Percentiles rank a stretch among this genome's conserved stretches.
phyloP scores from a whole-genome alignment of 495 filamentous ascomycete species.

The Clohesyomyces aquaticus region DNA sequence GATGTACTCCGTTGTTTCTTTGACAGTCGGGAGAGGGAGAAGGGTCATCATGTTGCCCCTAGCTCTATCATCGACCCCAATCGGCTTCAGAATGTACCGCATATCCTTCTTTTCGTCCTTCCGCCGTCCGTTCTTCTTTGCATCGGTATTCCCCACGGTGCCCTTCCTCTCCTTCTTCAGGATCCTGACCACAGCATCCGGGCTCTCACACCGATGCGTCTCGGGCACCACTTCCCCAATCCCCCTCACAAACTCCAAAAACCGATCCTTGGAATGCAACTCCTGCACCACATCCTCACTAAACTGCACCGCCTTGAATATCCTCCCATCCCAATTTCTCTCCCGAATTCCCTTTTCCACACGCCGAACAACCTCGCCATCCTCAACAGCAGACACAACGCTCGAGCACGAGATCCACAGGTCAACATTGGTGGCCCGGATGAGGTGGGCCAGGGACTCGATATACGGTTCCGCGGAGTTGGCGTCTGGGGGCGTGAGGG shows the following conservation, averaged over 20 bases:
- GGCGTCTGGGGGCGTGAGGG: constrained; percentile 21
- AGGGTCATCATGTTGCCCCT: constrained; percentile 53
- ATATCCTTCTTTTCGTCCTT: constrained; percentile 40
- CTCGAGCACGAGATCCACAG: constrained; percentile 76
- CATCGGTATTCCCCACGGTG: no score
- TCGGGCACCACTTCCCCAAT: constrained; percentile 63
- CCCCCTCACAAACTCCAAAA: constrained; percentile 57
- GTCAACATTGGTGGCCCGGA: constrained; percentile 65
- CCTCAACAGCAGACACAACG: constrained; percentile 61
- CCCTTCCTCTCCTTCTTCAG: no score
- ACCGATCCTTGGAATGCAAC: constrained; percentile 63
- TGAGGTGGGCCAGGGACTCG: constrained; percentile 57
- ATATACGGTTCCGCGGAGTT: constrained; percentile 50
- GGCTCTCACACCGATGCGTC: constrained; percentile 58
- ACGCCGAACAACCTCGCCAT: constrained; percentile 51
- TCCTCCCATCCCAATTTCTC: constrained; percentile 53
- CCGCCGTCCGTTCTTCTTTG: background rate
- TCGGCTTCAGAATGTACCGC: constrained; percentile 64
- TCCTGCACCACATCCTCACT: constrained; percentile 52
- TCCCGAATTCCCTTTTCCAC: constrained; percentile 67
- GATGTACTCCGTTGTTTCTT: constrained; percentile 45
- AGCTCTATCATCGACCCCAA: constrained; percentile 55
- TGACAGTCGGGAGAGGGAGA: constrained; percentile 59
- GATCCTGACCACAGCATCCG: constrained; percentile 59
- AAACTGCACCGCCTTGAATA: constrained; percentile 65